Evolutionary conservation across 345 rosid species (phyloP), one percentile per base, ranked within the genome.

Genomic region (Cochlearia excelsa): DNA sequence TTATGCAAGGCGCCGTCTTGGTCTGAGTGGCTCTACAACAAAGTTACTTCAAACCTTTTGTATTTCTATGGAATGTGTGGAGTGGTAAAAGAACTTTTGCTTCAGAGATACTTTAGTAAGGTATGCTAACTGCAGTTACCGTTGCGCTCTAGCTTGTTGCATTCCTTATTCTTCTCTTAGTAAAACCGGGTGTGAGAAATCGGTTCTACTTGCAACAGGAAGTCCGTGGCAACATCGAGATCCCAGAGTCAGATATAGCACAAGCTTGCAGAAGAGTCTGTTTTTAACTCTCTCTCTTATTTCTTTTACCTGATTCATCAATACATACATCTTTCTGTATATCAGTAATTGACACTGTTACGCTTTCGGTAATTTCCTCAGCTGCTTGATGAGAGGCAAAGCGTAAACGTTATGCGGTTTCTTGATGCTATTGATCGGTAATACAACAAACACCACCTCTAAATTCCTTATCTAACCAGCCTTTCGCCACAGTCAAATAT

Each of bases 81-180:
- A 52, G 69, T 92, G 66, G 78, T 88, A 41, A 86, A 86, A 38
- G 98, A 88, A 48, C 74, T 77, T 69, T 71, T 92, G 75, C 84
- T 88, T 58, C 90, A 88, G 61, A 84, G 96, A 65, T 92, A 86
- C 68, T 92, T 88, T 76, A 84, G 98, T 76, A 88, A 92, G 98
- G 98, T 92, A 41, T 43, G 63, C 38, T 41, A 2, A 52, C 51
- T 28, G 55, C 55, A n/a, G 2, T 16, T 27, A 45, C 42, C 26
- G 30, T 35, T 40, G 26, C 31, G 30, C 40, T 42, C 3, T 37
- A 31, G 4, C 28, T 39, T 55, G 46, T 52, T 59, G 29, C 50
- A 39, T 7, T 33, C 11, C 54, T 34, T 30, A 7, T 28, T 54
- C 41, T 41, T 34, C 54, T 64, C 59, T 64, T 37, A 16, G 3